Base-by-base conservation (phyloP, 2,329 filamentous ascomycete genomes). In the Ilyonectria destructans region DNA sequence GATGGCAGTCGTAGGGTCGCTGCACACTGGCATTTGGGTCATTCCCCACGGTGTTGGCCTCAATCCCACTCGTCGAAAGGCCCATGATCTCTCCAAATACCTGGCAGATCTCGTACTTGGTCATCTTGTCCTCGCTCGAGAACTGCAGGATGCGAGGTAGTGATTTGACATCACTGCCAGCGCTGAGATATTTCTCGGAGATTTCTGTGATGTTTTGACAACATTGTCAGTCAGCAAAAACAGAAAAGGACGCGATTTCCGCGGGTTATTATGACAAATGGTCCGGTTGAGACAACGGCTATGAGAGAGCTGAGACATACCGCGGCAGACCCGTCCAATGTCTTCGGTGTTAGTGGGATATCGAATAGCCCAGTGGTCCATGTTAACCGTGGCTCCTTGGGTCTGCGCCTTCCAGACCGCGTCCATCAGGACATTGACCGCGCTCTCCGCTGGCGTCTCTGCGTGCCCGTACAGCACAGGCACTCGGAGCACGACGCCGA, bases 311-410 rank as follows among this genome's bases (percentile, higher is more conserved):
- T 74, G 62, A 74, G 70, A 81, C 84, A 73, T 83, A 90, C 89
- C 89, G 69, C 90, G 86, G 75, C 91, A 93, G 52, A 97, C 93
- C 45, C 95, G 87, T 19, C 87, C 94, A 19, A 97, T 91, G 77
- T 97, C 95, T 78, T 94, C 92, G 0, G 94, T 97, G 78, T 96
- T 96, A 8, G 95, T 97, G 9, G 95, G 95, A 82, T 94, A 97
- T 31, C 95, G 88, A 58, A 93, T 83, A 1, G 93, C 91, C 90
- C 94, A 97, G 79, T 97, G 91, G 77, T 97, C 95, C 90, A 97
- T 95, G 77, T 89, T 91, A 46, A 95, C 85, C 64, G 86, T 87
- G 2, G 85, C 85, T 6, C 85, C 88, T 43, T 85, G 83, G 57
- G 90, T 88, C 78, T 95, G 92, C 0, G 90, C 88, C 79, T 93